phyloP scores from a whole-genome alignment of 805 yeast species.

The Cyberlindnera euphorbiae region DNA sequence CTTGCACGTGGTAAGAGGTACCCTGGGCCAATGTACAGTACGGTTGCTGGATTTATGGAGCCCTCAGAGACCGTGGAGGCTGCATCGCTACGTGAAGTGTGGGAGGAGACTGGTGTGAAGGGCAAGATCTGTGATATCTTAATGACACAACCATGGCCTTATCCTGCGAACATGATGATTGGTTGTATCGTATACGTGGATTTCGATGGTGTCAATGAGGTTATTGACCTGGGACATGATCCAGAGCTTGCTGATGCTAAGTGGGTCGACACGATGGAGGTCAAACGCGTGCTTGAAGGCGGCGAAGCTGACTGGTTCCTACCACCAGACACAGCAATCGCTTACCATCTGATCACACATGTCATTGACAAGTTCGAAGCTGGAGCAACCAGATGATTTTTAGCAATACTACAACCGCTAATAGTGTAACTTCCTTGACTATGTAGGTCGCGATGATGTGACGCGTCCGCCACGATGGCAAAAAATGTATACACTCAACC shows the following conservation, averaged over 20 bases:
- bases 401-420: no score
- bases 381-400: neutral
- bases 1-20: slow-evolving; percentile 68
- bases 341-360: slow-evolving; percentile 23
- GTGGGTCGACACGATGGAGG: slow-evolving; percentile 66
- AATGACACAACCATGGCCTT: slow-evolving; percentile 96
- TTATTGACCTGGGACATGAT: slow-evolving; percentile 72
- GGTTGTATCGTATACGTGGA: slow-evolving; percentile 86
- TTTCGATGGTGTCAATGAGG: slow-evolving; percentile 58
- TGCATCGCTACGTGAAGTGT: slow-evolving; percentile 82
- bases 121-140: slow-evolving; percentile 54
- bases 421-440: neutral
- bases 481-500: no score
- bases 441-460: no score
- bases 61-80: slow-evolving; percentile 90
- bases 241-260: slow-evolving; percentile 80
- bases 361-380: slow-evolving; percentile 14
- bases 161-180: slow-evolving; percentile 88
- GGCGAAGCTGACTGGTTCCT: slow-evolving; percentile 20
- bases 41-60: slow-evolving; percentile 95
- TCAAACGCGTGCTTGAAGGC: slow-evolving; percentile 29
- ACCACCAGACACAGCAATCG: slow-evolving; percentile 27
- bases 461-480: no score
- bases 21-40: slow-evolving; percentile 61
- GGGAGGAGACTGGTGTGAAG: slow-evolving; percentile 92